Evolutionary conservation across 2,329 filamentous ascomycete genomes (phyloP).

Genomic region (Alternaria viburni): DNA sequence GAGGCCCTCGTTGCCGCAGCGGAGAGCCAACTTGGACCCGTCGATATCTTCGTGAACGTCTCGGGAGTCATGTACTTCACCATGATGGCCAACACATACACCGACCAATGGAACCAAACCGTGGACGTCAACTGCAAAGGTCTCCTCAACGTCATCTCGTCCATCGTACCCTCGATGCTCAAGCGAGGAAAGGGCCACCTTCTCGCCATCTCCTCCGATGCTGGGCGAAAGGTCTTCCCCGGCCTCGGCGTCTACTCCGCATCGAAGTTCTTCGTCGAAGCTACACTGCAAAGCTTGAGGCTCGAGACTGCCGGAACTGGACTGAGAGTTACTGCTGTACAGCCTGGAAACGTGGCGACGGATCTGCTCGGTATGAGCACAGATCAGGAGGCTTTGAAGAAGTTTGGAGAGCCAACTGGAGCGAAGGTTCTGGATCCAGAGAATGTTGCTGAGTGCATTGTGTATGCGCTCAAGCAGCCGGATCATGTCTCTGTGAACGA

Average conservation of each 20-base stretch:
- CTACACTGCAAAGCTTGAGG: conserved; percentile 75
- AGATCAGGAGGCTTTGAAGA: conserved; percentile 77
- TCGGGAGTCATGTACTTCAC: conserved; percentile 90
- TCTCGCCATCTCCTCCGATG: conserved; percentile 82
- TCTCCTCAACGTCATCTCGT: conserved; percentile 73
- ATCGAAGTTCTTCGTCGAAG: conserved; percentile 85
- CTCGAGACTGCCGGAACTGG: conserved; percentile 78
- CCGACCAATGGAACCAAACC: conserved; percentile 79
- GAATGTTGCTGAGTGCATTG: conserved; percentile 74
- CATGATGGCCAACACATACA: conserved; percentile 79
- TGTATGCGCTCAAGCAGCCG: conserved; percentile 77
- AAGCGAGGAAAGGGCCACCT: conserved; percentile 72
- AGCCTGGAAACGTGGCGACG: conserved; percentile 79
- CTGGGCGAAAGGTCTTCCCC: conserved; percentile 81
- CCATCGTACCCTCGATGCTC: conserved; percentile 75
- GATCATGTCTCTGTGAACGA: conserved; percentile 81
- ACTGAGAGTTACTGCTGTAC: conserved; percentile 74
- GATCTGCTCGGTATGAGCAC: conserved; percentile 77
- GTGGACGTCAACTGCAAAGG: conserved; percentile 90
- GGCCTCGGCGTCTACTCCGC: conserved; percentile 83
- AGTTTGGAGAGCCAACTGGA: conserved; percentile 76
- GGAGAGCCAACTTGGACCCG: conserved; percentile 67
- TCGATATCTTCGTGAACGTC: conserved; percentile 81
- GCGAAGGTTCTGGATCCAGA: conserved; percentile 76
- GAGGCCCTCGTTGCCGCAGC: conserved; percentile 68